phyloP scores from a whole-genome alignment of 352 stramenopile genomes.

The Aphanomyces invadans region DNA sequence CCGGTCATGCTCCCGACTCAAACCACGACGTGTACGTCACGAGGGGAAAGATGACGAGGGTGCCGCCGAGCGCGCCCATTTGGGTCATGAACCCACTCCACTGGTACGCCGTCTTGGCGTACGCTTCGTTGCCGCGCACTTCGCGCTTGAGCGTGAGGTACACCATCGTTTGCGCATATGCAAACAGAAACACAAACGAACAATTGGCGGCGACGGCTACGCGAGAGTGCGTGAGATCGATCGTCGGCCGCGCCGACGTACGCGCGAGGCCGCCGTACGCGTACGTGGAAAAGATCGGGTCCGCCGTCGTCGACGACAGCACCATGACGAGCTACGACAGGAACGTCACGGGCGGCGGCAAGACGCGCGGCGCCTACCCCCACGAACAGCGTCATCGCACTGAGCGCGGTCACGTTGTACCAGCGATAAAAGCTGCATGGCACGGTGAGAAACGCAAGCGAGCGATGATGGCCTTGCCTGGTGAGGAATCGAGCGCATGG shows the following conservation, averaged over 20 bases:
- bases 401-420: conserved; percentile 43
- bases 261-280: conserved; percentile 43
- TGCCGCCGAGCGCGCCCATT: conserved; percentile 52
- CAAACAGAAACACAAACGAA: conserved; percentile 44
- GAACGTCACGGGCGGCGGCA: too few relatives aligned
- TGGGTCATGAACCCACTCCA: conserved; percentile 62
- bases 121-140: conserved; percentile 32
- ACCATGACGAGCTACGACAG: conserved; percentile 44
- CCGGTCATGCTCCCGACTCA: too few relatives aligned
- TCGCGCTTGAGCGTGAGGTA: conserved; percentile 58
- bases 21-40: conserved; percentile 27
- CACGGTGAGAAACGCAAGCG: background rate
- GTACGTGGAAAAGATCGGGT: conserved; percentile 36
- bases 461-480: too few relatives aligned
- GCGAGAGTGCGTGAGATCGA: background rate
- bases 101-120: conserved; percentile 49
- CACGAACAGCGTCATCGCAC: conserved; percentile 30
- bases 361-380: too few relatives aligned
- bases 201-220: conserved; percentile 38
- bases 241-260: conserved; percentile 26
- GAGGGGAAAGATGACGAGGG: conserved; percentile 53
- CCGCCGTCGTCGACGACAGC: conserved; percentile 35
- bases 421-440: conserved; percentile 36
- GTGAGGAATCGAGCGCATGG: conserved; percentile 39
- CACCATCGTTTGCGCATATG: conserved; percentile 71